These are phyloP conservation scores for Penicillium coprophilum DNA, from an alignment of 495 filamentous ascomycete species.

Conservation along the genomic window DNA sequence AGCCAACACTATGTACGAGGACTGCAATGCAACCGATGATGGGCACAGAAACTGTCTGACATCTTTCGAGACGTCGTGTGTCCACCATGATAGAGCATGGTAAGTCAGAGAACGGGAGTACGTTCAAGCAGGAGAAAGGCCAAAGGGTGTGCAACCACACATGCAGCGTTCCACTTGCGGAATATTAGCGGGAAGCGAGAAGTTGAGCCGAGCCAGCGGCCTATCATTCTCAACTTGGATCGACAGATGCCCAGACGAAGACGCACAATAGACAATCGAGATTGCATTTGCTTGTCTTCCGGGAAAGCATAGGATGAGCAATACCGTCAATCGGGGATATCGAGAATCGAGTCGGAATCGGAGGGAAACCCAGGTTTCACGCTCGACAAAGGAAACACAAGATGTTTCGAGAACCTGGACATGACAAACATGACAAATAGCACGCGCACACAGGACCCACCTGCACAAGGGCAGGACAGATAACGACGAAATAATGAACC, in stretches of 20 bases:
- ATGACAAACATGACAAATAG: background rate
- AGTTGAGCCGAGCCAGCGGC: conserved; percentile 18
- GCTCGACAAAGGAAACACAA: background rate
- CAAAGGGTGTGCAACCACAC: background rate
- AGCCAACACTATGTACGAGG: conserved; percentile 27
- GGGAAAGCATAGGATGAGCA: background rate
- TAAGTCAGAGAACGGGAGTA: background rate
- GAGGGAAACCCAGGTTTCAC: background rate
- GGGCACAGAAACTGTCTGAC: conserved; percentile 1
- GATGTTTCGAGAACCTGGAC: background rate
- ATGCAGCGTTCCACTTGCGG: conserved; percentile 2
- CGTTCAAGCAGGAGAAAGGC: background rate
- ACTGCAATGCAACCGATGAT: conserved; percentile 1
- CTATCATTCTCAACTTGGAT: conserved; percentile 13
- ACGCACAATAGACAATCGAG: conserved; percentile 3
- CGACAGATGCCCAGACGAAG: conserved; percentile 2
- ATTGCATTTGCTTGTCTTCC: background rate
- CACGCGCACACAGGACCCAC: conserved; percentile 2
- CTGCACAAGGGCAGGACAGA: conserved; percentile 2
- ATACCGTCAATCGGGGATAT: background rate
- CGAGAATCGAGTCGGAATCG: background rate
- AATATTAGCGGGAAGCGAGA: background rate
- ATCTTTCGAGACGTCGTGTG: background rate
- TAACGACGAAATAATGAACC: conserved; percentile 3
- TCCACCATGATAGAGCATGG: background rate